Percentiles rank a stretch among this genome's conserved stretches.
These are phyloP conservation scores for Lyophyllum atratum DNA, from an alignment of 768 basidiomycete species.

Conservation along the genomic window DNA sequence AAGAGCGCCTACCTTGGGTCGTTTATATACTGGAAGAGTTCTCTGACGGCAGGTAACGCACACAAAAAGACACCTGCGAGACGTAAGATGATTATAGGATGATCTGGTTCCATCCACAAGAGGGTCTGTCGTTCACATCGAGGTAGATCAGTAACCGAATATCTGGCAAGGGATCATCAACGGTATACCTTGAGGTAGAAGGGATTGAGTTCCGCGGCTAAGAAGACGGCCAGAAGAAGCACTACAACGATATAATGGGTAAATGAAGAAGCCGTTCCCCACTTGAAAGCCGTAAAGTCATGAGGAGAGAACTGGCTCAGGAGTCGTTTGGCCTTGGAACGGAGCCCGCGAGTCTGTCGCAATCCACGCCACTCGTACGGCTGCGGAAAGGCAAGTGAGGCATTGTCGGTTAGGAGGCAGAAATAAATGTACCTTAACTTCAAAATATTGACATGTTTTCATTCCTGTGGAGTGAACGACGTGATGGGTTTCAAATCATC, in stretches of 20 bases:
- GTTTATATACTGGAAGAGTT: slow-evolving; percentile 82
- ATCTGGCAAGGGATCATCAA: background rate
- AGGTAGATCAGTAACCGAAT: slow-evolving; percentile 3
- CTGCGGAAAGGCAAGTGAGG: slow-evolving; percentile 36
- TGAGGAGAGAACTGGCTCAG: slow-evolving; percentile 85
- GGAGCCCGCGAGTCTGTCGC: slow-evolving; percentile 73
- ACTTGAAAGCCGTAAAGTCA: slow-evolving; percentile 86
- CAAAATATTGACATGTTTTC: slow-evolving; percentile 85
- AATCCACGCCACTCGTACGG: slow-evolving; percentile 87
- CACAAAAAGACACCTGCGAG: slow-evolving; percentile 81
- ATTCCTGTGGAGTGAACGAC: slow-evolving; percentile 52
- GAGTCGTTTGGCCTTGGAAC: slow-evolving; percentile 78
- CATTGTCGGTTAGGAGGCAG: background rate
- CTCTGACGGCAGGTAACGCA: slow-evolving; percentile 83
- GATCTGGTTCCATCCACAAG: slow-evolving; percentile 91
- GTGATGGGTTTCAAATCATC: slow-evolving; percentile 8
- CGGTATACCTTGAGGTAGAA: slow-evolving; percentile 80
- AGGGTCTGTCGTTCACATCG: slow-evolving; percentile 37
- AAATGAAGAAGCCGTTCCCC: slow-evolving; percentile 79
- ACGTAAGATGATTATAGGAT: slow-evolving; percentile 76
- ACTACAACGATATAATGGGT: slow-evolving; percentile 77
- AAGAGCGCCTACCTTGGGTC: slow-evolving; percentile 61
- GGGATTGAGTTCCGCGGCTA: slow-evolving; percentile 84
- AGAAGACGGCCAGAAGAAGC: slow-evolving; percentile 71
- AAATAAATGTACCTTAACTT: slow-evolving; percentile 70